Evolutionary conservation across 1,284 basidiomycete species (phyloP), one percentile per base, ranked within the genome.

Genomic region (Ustilago hordei): DNA sequence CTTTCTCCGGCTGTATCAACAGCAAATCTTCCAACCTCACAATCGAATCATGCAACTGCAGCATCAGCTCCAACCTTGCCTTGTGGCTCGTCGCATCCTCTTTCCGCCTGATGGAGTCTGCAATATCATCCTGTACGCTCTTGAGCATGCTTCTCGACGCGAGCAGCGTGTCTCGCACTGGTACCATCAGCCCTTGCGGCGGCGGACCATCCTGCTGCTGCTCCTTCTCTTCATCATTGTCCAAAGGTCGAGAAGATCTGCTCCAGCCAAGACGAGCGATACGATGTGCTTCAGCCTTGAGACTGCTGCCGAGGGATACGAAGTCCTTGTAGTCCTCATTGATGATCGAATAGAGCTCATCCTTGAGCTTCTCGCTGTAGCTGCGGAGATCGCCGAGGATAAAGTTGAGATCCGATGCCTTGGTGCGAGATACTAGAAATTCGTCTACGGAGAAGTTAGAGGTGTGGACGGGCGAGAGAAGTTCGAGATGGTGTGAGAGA

Each of bases 281-380:
- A 0, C 75, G 63, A 47, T 78, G 71, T 6, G 75, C 72, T 36
- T 78, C 75, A 1, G 75, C 41, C 32, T 70, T 67, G 64, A 78
- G 64, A 38, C 64, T 69, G 59, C 67, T 74, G 4, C 95, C 95
- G 31, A 99, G 89, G 78, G 93, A 94, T 78, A 99, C 97, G 86
- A 98, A 98, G 52, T 95, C 95, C 86, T 95, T 95, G 86, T 98
- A 98, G 87, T 98, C 95, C 82, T 95, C 92, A 86, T 99, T 98
- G 86, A 99, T 98, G 84, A 98, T 91, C 83, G 91, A 91, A 35
- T 98, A 94, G 35, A 99, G 90, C 85, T 97, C 95, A 84, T 95
- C 93, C 83, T 95, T 94, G 78, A 99, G 88, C 15, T 90, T 89
- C 0, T 90, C 90, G 66, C 94, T 89, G 86, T 98, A 98, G 65